A percentile compares a stretch with the other conserved stretches of the same genome.
These are phyloP conservation scores for Gleditsia sinensis DNA, from an alignment of 306 rosid species.

Conservation along the genomic window DNA sequence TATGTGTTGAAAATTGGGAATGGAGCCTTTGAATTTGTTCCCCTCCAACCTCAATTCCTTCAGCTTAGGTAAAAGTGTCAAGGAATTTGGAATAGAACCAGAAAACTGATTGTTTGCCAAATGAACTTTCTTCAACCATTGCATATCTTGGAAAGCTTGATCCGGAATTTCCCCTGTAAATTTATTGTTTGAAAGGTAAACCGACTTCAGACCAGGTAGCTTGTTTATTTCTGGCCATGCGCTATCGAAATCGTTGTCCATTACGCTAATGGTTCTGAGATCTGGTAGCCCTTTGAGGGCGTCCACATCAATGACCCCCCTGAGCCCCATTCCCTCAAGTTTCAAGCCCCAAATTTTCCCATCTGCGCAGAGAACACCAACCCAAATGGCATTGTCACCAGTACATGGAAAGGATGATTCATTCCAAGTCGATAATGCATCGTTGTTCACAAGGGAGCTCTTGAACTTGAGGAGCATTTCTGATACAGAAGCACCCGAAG, in stretches of 20 bases:
- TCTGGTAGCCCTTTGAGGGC: slow-evolving; percentile 45
- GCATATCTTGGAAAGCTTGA: slow-evolving; percentile 50
- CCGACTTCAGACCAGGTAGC: slow-evolving; percentile 42
- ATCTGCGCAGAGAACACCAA: slow-evolving; percentile 48
- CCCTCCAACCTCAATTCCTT: slow-evolving; percentile 55
- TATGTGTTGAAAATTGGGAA: slow-evolving; percentile 51
- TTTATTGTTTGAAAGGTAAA: slow-evolving; percentile 58
- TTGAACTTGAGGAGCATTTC: slow-evolving; percentile 66
- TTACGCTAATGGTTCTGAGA: slow-evolving; percentile 62
- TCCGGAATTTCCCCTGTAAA: slow-evolving; percentile 58
- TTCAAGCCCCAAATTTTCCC: slow-evolving; percentile 61
- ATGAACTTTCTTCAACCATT: slow-evolving; percentile 63
- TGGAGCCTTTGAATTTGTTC: slow-evolving; percentile 61
- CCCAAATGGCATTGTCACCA: slow-evolving; percentile 48
- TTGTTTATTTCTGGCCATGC: slow-evolving; percentile 51
- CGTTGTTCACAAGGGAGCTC: slow-evolving; percentile 41
- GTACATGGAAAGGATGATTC: slow-evolving; percentile 46
- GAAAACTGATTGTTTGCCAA: slow-evolving; percentile 57
- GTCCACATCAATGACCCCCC: slow-evolving; percentile 54
- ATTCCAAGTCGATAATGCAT: slow-evolving; percentile 48
- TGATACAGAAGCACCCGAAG: slow-evolving; percentile 11
- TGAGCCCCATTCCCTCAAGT: slow-evolving; percentile 68
- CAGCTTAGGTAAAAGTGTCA: slow-evolving; percentile 52
- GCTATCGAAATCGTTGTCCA: slow-evolving; percentile 58
- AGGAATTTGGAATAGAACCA: slow-evolving; percentile 63